Evolutionary conservation across 192 early-diverging fungal species (phyloP), one percentile per base, ranked within the genome.

Genomic region (Phlyctochytrium planicorne): DNA sequence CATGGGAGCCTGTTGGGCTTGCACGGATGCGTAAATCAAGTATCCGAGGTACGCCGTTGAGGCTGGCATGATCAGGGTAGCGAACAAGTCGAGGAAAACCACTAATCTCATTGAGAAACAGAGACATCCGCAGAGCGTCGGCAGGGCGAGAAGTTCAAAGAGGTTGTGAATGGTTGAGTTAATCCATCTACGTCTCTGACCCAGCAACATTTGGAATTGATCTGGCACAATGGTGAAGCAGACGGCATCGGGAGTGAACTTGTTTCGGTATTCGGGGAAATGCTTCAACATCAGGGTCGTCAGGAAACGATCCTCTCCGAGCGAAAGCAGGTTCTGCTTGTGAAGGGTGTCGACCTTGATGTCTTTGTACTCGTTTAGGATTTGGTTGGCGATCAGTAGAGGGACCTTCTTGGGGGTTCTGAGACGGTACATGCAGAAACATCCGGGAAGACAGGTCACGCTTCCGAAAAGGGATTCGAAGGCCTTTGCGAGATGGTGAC

Each of bases 81-180:
- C 89, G 69, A 96, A 88, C 37, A 98, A 77, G 83, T 98, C 96
- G 64, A 98, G 83, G 72, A 96, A 90, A 56, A 98, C 93, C 33
- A 98, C 91, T 69, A 98, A 93, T 12, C 94, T 88, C 91, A 98
- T 94, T 34, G 94, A 97, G 80, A 96, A 97, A 80, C 93, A 95
- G 76, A 94, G 90, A 85, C 93, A 95, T 37, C 97, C 97, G 65
- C 97, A 98, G 30, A 98, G 85, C 59, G 96, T 93, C 25, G 93
- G 92, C 65, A 97, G 75, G 72, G 95, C 92, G 32, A 97, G 84
- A 33, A 98, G 82, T 72, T 98, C 96, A 74, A 96, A 91, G 62
- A 96, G 78, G 71, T 98, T 98, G 84, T 98, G 96, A 31, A 98
- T 91, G 3, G 96, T 98, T 32, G 93, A 95, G 79, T 98, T 98